Evolutionary conservation across 169 alveolate genomes (phyloP).

Genomic region (Plasmodium coatneyi): DNA sequence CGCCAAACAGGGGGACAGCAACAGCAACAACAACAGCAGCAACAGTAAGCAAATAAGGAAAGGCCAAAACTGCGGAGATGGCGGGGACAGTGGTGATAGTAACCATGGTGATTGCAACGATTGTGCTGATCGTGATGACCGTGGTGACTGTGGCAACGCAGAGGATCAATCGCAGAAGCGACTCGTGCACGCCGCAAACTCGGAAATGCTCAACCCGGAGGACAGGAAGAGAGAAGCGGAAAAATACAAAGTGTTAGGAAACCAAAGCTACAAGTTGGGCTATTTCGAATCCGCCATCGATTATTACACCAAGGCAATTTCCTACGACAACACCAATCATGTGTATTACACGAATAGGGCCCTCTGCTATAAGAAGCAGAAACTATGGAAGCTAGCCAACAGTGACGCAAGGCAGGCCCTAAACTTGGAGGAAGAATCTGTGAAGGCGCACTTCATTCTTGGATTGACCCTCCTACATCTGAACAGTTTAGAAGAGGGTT

Average conservation of each 20-base stretch:
- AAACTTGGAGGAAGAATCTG: conserved; percentile 86
- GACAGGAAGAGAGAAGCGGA: conserved; percentile 82
- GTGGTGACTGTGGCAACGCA: background rate
- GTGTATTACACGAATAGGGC: conserved; percentile 89
- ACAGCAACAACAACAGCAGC: background rate
- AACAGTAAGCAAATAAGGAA: background rate
- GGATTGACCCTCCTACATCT: conserved; percentile 89
- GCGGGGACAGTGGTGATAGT: background rate
- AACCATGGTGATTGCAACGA: background rate
- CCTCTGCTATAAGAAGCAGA: conserved; percentile 86
- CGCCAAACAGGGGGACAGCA: background rate
- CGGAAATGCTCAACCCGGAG: conserved; percentile 64
- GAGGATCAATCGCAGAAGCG: conserved; percentile 17
- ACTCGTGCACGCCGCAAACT: conserved; percentile 12
- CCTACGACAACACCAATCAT: conserved; percentile 80
- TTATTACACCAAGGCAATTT: conserved; percentile 87
- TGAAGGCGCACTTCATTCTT: conserved; percentile 87
- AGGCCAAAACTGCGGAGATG: background rate
- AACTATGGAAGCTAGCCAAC: conserved; percentile 84
- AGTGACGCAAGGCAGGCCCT: conserved; percentile 86
- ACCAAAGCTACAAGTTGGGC: conserved; percentile 88
- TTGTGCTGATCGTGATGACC: background rate
- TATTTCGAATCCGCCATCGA: conserved; percentile 88
- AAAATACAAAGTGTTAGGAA: conserved; percentile 81
- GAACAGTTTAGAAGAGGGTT: conserved; percentile 84